Percentiles rank a stretch among this genome's conserved stretches.
Conservation (phyloP, 2,329 filamentous ascomycete species). For the Nothomitra cinnamomea region DNA sequence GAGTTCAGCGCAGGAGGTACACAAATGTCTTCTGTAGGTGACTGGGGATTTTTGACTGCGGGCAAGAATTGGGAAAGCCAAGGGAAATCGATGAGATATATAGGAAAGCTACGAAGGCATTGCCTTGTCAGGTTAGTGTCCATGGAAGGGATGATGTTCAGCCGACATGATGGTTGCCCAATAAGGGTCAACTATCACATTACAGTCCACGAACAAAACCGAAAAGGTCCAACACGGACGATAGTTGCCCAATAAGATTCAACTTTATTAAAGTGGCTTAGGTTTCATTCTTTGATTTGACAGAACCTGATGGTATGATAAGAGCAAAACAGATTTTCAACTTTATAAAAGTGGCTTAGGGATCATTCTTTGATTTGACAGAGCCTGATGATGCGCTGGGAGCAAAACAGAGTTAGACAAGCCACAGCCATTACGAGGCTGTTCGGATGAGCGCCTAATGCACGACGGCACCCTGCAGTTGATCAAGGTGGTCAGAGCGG, state of each 20-base stretch:
- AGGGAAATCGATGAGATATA: neutral
- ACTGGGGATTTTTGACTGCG: neutral
- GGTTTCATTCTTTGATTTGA: neutral
- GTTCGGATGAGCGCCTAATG: constrained; percentile 2
- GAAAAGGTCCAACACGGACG: too few species aligned
- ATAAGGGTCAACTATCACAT: too few species aligned
- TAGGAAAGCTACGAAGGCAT: neutral
- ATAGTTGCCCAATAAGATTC: too few species aligned
- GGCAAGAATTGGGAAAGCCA: neutral
- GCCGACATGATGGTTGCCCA: neutral
- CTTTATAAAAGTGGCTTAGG: neutral
- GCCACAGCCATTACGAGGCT: neutral
- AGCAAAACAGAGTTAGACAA: neutral
- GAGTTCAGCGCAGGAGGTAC: neutral
- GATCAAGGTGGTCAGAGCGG: neutral
- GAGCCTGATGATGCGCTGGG: neutral
- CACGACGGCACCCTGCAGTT: neutral
- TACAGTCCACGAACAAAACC: too few species aligned
- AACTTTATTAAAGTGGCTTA: neutral
- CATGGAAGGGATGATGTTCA: neutral
- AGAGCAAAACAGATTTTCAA: neutral
- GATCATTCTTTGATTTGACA: too few species aligned
- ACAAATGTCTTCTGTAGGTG: neutral
- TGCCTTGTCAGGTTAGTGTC: too few species aligned
- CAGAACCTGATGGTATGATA: too few species aligned